Evolutionary conservation across 2,329 filamentous ascomycete species (phyloP).

Genomic region (Aotearoamyces nothofagi): DNA sequence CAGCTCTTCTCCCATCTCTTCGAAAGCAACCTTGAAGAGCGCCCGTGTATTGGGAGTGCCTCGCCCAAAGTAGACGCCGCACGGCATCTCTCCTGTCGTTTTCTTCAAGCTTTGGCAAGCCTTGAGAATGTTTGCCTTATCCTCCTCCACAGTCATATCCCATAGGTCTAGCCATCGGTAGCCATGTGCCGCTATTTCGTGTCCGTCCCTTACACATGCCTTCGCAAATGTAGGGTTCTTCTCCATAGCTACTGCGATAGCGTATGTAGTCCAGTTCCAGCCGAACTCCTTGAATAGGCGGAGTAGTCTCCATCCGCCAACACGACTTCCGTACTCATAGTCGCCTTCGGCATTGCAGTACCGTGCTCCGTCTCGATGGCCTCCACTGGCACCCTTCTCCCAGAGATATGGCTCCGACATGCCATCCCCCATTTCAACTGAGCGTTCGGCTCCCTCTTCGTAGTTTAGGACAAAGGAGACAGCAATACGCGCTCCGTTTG

Average conservation of each 20-base stretch:
- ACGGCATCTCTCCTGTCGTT: conserved; percentile 18
- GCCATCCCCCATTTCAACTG: conserved; percentile 8
- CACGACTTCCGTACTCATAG: conserved; percentile 21
- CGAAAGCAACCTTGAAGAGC: conserved; percentile 30
- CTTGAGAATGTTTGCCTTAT: conserved; percentile 22
- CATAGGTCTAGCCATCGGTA: conserved; percentile 25
- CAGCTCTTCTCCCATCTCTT: conserved; percentile 33
- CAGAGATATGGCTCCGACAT: conserved; percentile 21
- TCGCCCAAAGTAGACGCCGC: conserved; percentile 20
- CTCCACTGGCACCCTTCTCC: conserved; percentile 17
- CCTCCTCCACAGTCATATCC: conserved; percentile 20
- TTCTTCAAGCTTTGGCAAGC: conserved; percentile 18
- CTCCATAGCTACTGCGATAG: conserved; percentile 23
- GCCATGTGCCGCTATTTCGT: conserved; percentile 27
- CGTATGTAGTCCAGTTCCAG: conserved; percentile 25
- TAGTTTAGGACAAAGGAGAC: conserved; percentile 14
- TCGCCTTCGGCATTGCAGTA: conserved; percentile 14
- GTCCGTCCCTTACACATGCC: conserved; percentile 23
- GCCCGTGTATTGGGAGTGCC: conserved; percentile 25
- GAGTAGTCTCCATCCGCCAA: conserved; percentile 23
- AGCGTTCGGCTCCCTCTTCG: conserved; percentile 12
- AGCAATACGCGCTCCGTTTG: conserved; percentile 16
- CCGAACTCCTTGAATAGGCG: conserved; percentile 24
- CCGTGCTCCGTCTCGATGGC: conserved; percentile 5
- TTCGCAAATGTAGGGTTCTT: conserved; percentile 24